Evolutionary conservation across 768 basidiomycete genomes (phyloP).

Genomic region (Mycena indigotica): DNA sequence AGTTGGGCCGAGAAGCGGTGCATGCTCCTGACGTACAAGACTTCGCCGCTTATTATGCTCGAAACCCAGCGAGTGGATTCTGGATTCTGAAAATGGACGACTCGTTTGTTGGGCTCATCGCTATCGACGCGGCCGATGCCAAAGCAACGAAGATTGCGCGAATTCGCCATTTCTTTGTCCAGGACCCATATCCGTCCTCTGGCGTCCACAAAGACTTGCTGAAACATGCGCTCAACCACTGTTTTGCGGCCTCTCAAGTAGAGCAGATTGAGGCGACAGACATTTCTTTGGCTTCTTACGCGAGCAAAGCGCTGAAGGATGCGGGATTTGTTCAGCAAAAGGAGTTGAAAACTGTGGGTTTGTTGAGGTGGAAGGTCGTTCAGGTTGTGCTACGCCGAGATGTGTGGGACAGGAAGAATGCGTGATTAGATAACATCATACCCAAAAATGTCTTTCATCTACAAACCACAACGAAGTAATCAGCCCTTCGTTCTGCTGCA

Average conservation of each 20-base stretch:
- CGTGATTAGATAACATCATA: conserved; percentile 1
- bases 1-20: conserved; percentile 51
- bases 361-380: conserved; percentile 59
- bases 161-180: conserved; percentile 76
- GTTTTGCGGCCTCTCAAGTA: conserved; percentile 52
- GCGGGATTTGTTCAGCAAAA: conserved; percentile 54
- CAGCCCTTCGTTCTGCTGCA: conserved; percentile 58
- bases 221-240: conserved; percentile 54
- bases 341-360: conserved; percentile 48
- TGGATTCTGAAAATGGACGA: conserved; percentile 66
- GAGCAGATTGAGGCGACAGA: conserved; percentile 48
- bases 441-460: conserved; percentile 15
- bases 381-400: conserved; percentile 45
- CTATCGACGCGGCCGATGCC: conserved; percentile 56
- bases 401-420: conserved; percentile 43
- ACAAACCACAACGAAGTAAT: conserved; percentile 21
- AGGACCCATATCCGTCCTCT: conserved; percentile 59
- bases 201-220: conserved; percentile 69
- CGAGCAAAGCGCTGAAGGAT: conserved; percentile 44
- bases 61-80: conserved; percentile 64
- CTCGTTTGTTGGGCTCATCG: conserved; percentile 67
- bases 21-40: conserved; percentile 57
- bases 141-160: conserved; percentile 54
- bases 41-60: conserved; percentile 56
- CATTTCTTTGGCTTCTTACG: conserved; percentile 56